Percentiles rank a stretch among this genome's conserved stretches.
Evolutionary conservation across 225 moss, liverwort and hornwort genomes (phyloP).

Genomic region (Anthoceros angustus): DNA sequence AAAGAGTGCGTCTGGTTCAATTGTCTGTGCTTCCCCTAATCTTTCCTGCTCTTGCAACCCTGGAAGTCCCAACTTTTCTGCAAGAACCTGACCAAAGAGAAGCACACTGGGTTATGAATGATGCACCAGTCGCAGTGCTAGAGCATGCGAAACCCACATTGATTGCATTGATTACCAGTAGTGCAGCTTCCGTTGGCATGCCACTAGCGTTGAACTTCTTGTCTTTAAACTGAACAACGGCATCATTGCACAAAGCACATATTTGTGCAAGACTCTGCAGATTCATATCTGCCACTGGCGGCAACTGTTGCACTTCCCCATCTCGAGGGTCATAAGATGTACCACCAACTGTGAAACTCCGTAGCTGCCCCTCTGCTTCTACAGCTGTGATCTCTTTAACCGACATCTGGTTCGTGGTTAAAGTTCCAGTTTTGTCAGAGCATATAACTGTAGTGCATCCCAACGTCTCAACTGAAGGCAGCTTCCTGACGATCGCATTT

Average conservation of each 20-base stretch:
- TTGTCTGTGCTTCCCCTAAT: too few relatives aligned
- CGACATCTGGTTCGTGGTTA: conserved; percentile 97
- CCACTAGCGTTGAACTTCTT: conserved; percentile 60
- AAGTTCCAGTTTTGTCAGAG: conserved; percentile 89
- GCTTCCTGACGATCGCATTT: conserved; percentile 89
- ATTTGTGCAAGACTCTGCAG: conserved; percentile 57
- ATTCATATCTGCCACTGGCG: conserved; percentile 38
- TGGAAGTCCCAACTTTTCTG: too few relatives aligned
- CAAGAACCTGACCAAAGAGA: too few relatives aligned
- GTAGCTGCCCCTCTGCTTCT: conserved; percentile 43
- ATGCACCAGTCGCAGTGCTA: too few relatives aligned
- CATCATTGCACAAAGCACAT: conserved; percentile 72
- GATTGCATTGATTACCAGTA: conserved; percentile 25
- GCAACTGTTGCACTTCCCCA: conserved; percentile 45
- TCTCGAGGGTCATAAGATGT: conserved; percentile 66
- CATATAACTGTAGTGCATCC: conserved; percentile 96
- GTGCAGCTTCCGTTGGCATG: conserved; percentile 87
- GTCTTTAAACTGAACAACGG: conserved; percentile 51
- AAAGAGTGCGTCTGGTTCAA: too few relatives aligned
- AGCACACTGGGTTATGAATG: too few relatives aligned
- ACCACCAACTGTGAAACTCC: conserved; percentile 63
- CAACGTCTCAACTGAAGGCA: conserved; percentile 81
- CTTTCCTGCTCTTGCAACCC: too few relatives aligned
- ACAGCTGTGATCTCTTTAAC: conserved; percentile 66
- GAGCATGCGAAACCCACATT: too few relatives aligned